These are phyloP conservation scores for Lasiodiplodia hormozganensis DNA, from an alignment of 2,329 filamentous ascomycete genomes.

Conservation along the genomic window DNA sequence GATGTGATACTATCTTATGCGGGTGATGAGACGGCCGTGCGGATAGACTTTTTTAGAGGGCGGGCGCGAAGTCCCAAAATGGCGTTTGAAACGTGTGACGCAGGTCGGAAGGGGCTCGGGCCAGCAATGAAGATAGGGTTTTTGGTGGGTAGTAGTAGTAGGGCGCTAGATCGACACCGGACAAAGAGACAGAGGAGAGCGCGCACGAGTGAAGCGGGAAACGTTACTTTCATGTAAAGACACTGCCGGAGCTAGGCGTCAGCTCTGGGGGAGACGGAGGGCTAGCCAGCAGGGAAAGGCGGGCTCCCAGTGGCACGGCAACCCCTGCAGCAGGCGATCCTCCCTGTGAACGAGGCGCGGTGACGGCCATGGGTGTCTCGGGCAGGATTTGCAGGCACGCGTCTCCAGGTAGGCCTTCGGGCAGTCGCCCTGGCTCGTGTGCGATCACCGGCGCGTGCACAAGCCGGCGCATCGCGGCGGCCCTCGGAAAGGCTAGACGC, in stretches of 20 bases:
- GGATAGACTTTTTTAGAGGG: background rate
- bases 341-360: constrained; percentile 15
- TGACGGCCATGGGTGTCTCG: constrained; percentile 23
- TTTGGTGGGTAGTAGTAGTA: background rate
- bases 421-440: constrained; percentile 2
- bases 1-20: constrained; percentile 36
- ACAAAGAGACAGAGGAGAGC: background rate
- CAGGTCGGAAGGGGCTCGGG: constrained; percentile 7
- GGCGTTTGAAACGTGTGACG: constrained; percentile 25
- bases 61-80: constrained; percentile 1
- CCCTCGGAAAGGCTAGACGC: constrained; percentile 15
- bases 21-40: constrained; percentile 38
- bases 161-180: background rate
- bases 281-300: constrained; percentile 17
- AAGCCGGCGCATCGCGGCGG: constrained; percentile 15
- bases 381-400: constrained; percentile 26
- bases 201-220: background rate
- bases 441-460: constrained; percentile 22
- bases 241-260: constrained; percentile 19
- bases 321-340: constrained; percentile 19
- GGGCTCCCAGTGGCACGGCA: constrained; percentile 25
- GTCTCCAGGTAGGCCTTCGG: constrained; percentile 12
- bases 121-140: constrained; percentile 7
- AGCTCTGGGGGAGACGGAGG: constrained; percentile 27
- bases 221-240: constrained; percentile 18